Conservation (phyloP, 108 stramenopile species). For the Nannochloropsis oceanica region DNA sequence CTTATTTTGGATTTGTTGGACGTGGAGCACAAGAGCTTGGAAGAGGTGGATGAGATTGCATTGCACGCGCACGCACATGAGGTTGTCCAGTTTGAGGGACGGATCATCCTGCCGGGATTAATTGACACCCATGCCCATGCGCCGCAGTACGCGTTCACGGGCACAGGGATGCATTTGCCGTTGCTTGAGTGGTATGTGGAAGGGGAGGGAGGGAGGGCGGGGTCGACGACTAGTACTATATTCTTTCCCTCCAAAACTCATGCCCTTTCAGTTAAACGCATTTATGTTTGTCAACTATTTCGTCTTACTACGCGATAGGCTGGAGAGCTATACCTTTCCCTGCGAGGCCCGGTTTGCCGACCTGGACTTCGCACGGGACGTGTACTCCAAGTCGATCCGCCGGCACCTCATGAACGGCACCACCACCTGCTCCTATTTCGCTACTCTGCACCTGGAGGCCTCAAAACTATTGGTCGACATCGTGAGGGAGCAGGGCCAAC, state of each 20-base stretch:
- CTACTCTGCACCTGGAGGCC: constrained; percentile 43
- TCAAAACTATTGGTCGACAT: constrained; percentile 47
- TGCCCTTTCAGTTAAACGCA: too few species aligned
- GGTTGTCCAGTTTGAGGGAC: constrained; percentile 14
- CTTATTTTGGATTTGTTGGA: neutral
- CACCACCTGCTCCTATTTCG: constrained; percentile 52
- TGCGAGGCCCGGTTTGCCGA: constrained; percentile 39
- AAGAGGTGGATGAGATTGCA: neutral
- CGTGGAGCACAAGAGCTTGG: neutral
- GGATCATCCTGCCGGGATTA: constrained; percentile 26
- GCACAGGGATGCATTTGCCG: constrained; percentile 54
- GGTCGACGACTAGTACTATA: too few species aligned
- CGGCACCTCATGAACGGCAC: constrained; percentile 44
- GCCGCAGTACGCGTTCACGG: constrained; percentile 51
- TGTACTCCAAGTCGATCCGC: constrained; percentile 42
- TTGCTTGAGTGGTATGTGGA: constrained; percentile 46
- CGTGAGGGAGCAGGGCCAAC: constrained; percentile 38
- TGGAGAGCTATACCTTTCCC: constrained; percentile 57
- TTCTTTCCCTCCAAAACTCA: too few species aligned
- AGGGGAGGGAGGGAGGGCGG: too few species aligned
- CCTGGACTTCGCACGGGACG: constrained; percentile 7
- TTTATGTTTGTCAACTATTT: neutral
- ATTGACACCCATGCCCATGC: constrained; percentile 50
- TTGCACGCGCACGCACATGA: constrained; percentile 5
- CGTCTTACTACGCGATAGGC: neutral